Base-by-base conservation (phyloP, 2,329 filamentous ascomycete genomes). In the Pseudocercospora musae region DNA sequence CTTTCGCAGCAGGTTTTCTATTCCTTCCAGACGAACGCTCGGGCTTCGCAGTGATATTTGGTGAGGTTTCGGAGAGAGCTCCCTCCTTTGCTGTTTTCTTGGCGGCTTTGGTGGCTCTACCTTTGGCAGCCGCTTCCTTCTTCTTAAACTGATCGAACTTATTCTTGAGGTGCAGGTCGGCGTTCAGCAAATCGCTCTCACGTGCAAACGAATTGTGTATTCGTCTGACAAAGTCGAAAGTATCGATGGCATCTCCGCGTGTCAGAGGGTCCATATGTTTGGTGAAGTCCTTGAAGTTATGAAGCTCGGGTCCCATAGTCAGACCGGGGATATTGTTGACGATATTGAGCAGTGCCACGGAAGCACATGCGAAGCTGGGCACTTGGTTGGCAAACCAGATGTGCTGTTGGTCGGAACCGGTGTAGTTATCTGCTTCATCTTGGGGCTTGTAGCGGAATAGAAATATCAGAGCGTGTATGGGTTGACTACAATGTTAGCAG, bases 341-440 rank as follows among this genome's bases (percentile, higher is more conserved):
- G 63, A 97, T 96, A 71, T 98, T 98, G 69, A 97, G 84, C 68
- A 98, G 81, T 3, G 95, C 92, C 50, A 97, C 86, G n/a, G 91
- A 95, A 20, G 92, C 95, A 77, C 95, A 99, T 25, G 92, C 89
- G 75, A 96, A 96, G 59, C 85, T 83, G 0, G 87, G 89, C 0
- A 90, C 92, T 88, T 94, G 94, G 71, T 97, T 97, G 27, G 93
- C 92, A 75, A 97, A 98, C 94, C 95, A 99, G 18, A 98, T 80
- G 29, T 86, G 79, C 2, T 85, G 79, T 85, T 88, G 64, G 74
- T 81, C 25, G 15, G 57, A 46, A 49, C 78, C 80, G 2, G 62
- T 63, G 64, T 84, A 80, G 60, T 81, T 78, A 71, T 78, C 84
- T 68, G 75, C 74, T 4, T 83, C 81, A 31, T 85, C 76, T 33